A percentile compares a stretch with the other conserved stretches of the same genome.
Conservation (phyloP, 257 asterid species). For the Solanum sitiens region DNA sequence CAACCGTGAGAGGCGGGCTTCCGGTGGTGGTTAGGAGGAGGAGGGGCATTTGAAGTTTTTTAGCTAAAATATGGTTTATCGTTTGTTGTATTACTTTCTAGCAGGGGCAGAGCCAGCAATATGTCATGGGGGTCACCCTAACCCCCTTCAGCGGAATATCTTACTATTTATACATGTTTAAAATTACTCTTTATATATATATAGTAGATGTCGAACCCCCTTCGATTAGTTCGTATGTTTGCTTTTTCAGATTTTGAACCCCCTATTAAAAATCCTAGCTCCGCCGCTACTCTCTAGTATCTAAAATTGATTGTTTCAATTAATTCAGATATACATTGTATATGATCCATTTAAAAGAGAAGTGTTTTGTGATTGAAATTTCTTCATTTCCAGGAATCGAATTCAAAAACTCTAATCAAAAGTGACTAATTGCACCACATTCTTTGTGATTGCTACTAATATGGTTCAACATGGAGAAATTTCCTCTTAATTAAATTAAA, state of each 20-base stretch:
- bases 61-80: neutral
- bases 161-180: no score
- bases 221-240: no score
- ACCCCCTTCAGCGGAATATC: no score
- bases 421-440: neutral
- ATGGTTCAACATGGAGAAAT: neutral
- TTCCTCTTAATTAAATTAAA: no score
- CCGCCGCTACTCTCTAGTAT: neutral
- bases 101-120: no score
- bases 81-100: neutral
- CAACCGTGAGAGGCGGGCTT: constrained; percentile 50
- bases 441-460: neutral
- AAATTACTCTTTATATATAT: no score
- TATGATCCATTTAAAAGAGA: neutral
- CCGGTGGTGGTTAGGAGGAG: constrained; percentile 1
- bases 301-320: neutral
- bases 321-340: neutral
- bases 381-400: neutral
- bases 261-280: no score
- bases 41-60: neutral
- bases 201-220: no score
- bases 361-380: neutral
- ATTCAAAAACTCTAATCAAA: neutral
- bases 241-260: no score
- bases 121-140: no score